Conservation (phyloP, 345 rosid genomes). For the Euphorbia peplus region DNA sequence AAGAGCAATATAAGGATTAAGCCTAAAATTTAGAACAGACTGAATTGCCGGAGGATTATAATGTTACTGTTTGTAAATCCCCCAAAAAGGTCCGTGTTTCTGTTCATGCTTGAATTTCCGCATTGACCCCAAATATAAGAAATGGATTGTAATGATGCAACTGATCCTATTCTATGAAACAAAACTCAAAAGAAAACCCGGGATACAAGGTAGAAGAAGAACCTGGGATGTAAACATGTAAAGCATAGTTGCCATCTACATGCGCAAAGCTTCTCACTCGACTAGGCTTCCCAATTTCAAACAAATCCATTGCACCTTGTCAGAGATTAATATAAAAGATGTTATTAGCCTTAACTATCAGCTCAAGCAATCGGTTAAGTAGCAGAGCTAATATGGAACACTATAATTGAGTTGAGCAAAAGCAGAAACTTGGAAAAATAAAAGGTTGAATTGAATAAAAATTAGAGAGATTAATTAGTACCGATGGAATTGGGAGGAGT, state of each 20-base stretch:
- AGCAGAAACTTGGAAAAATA: not conserved
- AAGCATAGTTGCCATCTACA: conserved; percentile 75
- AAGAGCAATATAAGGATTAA: too few relatives aligned
- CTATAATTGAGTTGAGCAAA: conserved; percentile 15
- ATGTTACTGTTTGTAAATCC: too few relatives aligned
- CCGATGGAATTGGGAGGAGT: conserved; percentile 52
- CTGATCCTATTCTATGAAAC: not conserved
- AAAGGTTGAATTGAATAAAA: not conserved
- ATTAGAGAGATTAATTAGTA: conserved; percentile 14
- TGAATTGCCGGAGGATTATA: too few relatives aligned
- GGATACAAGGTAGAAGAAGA: conserved; percentile 1
- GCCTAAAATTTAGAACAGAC: too few relatives aligned
- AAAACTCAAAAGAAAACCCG: not conserved
- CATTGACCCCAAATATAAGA: too few relatives aligned
- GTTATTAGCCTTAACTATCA: too few relatives aligned
- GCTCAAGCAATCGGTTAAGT: too few relatives aligned
- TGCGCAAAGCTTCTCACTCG: conserved; percentile 87
- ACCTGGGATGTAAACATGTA: conserved; percentile 94
- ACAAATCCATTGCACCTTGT: conserved; percentile 36
- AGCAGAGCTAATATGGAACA: too few relatives aligned
- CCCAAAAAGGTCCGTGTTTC: too few relatives aligned
- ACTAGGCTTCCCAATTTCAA: conserved; percentile 33
- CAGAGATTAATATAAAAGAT: too few relatives aligned
- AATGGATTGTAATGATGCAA: too few relatives aligned
- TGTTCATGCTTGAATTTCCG: too few relatives aligned